A percentile compares a stretch with the other conserved stretches of the same genome.
Conservation (phyloP, 2,329 filamentous ascomycete species). For the Aspergillus terreus region DNA sequence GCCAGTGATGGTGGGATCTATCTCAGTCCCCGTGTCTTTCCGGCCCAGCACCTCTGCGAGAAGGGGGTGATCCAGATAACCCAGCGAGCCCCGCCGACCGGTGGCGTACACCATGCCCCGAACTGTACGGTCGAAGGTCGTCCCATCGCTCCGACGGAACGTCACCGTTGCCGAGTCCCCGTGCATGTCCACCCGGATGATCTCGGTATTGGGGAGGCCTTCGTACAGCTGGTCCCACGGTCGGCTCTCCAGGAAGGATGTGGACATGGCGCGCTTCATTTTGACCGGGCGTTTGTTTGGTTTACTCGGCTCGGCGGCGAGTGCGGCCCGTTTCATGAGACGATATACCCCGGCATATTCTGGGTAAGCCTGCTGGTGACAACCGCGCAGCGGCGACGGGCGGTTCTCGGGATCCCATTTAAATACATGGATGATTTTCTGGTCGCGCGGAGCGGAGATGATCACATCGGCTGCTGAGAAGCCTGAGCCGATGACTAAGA, state of each 20-base stretch:
- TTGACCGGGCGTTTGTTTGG: conserved; percentile 21
- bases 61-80: conserved; percentile 48
- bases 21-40: conserved; percentile 9
- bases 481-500: conserved; percentile 58
- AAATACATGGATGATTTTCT: conserved; percentile 57
- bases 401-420: conserved; percentile 56
- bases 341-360: conserved; percentile 60
- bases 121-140: conserved; percentile 43
- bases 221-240: conserved; percentile 53
- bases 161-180: conserved; percentile 36
- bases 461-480: conserved; percentile 62
- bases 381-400: conserved; percentile 56
- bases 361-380: conserved; percentile 59
- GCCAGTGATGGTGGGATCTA: conserved; percentile 43
- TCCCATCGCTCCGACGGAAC: conserved; percentile 43
- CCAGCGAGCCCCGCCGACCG: conserved; percentile 53
- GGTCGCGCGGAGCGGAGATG: conserved; percentile 49
- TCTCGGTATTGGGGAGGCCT: conserved; percentile 52
- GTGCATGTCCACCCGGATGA: conserved; percentile 37
- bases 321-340: conserved; percentile 54
- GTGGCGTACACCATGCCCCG: conserved; percentile 53
- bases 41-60: conserved; percentile 45
- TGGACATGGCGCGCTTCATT: conserved; percentile 35
- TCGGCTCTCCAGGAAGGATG: conserved; percentile 45
- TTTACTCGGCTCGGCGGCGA: conserved; percentile 15